phyloP scores from a whole-genome alignment of 163 green algal genomes.

The Scenedesmus sp. region DNA sequence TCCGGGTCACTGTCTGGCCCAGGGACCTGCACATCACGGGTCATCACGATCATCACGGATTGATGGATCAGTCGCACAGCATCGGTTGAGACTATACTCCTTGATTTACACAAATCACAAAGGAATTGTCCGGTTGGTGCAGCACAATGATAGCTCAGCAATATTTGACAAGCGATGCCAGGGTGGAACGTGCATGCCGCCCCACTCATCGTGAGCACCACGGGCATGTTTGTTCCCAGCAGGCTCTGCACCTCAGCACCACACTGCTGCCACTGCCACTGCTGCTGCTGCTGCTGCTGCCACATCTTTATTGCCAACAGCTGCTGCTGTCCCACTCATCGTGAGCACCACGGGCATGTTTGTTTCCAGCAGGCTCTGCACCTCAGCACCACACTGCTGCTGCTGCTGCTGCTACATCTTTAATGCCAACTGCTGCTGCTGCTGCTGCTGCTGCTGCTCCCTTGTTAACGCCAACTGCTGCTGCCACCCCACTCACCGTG shows the following conservation, averaged over 20 bases:
- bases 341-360: slow-evolving; percentile 30
- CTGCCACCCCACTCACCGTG: slow-evolving; percentile 1
- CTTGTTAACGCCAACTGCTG: too few species aligned
- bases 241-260: slow-evolving; percentile 65
- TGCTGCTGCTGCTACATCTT: too few species aligned
- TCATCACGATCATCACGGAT: too few species aligned
- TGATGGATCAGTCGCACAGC: too few species aligned
- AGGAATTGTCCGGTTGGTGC: too few species aligned
- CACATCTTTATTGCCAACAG: too few species aligned
- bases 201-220: slow-evolving; percentile 21
- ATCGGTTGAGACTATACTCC: too few species aligned
- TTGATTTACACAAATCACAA: too few species aligned
- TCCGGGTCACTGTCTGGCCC: background rate
- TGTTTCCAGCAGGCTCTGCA: slow-evolving; percentile 65
- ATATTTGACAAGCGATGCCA: too few species aligned
- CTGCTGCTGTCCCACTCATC: background rate
- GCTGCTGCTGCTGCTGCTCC: background rate
- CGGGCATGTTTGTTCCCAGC: slow-evolving; percentile 55
- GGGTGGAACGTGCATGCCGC: too few species aligned
- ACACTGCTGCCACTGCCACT: background rate
- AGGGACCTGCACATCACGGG: too few species aligned
- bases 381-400: slow-evolving; percentile 50
- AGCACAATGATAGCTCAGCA: too few species aligned
- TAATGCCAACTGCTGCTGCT: background rate
- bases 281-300: background rate